Evolutionary conservation across 1,284 basidiomycete species (phyloP).

Genomic region (Vanrija humicola): DNA sequence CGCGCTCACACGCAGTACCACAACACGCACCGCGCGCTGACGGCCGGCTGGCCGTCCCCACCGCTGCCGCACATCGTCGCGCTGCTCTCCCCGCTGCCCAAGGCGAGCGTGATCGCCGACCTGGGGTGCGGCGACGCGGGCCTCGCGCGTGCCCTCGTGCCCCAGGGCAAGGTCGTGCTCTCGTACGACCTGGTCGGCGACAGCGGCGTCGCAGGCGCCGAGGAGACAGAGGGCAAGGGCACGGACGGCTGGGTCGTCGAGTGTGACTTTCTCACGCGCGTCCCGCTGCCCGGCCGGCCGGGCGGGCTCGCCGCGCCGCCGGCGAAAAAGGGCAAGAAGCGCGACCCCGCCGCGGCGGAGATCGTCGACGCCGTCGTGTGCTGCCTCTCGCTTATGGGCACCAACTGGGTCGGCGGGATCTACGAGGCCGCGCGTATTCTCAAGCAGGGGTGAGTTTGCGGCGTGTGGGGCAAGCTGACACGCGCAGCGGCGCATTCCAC

Average conservation of each 20-base stretch:
- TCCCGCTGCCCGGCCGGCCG: constrained; percentile 78
- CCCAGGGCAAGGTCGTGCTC: constrained; percentile 65
- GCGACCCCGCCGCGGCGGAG: constrained; percentile 41
- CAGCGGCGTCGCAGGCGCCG: constrained; percentile 50
- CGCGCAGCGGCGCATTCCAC: constrained; percentile 73
- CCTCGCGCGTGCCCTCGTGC: constrained; percentile 68
- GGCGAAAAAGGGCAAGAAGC: constrained; percentile 54
- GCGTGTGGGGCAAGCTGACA: background rate
- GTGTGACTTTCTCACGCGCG: constrained; percentile 67
- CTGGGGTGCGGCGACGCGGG: constrained; percentile 93
- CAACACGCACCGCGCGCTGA: constrained; percentile 79
- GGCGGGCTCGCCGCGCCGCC: constrained; percentile 28
- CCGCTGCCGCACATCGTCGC: constrained; percentile 74
- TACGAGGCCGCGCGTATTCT: constrained; percentile 85
- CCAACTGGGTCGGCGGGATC: constrained; percentile 89
- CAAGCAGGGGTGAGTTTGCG: constrained; percentile 62
- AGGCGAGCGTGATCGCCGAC: constrained; percentile 76
- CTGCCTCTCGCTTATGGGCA: constrained; percentile 93
- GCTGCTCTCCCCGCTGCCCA: constrained; percentile 57
- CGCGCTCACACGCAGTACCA: constrained; percentile 67
- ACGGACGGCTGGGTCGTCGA: constrained; percentile 61
- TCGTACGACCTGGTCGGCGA: constrained; percentile 79
- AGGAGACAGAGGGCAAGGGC: constrained; percentile 25
- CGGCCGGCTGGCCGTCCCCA: constrained; percentile 84
- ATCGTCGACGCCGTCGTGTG: constrained; percentile 89